Base-by-base conservation (phyloP, 306 rosid genomes). In the Cotoneaster glaucophyllus region DNA sequence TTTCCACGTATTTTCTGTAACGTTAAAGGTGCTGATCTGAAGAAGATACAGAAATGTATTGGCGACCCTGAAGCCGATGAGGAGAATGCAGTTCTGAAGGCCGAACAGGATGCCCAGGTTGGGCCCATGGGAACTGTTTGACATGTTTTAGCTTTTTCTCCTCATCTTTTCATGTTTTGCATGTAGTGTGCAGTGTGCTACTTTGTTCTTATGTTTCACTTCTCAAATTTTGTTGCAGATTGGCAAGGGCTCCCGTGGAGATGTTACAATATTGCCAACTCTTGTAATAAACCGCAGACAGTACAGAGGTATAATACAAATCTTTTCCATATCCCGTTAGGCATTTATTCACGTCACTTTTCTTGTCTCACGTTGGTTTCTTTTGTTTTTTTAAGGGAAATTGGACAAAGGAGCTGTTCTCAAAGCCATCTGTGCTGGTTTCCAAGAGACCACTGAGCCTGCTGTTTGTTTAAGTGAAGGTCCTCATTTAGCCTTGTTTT, bases 241-340 rank as follows among this genome's bases (percentile, higher is more conserved):
- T 76, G 98, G 98, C 76, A 89, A 80, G 82, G 98, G 97, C 59
- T 15, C 92, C 70, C 97, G 97, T 19, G 97, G 98, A 63, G 98
- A 95, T 88, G 97, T 95, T 82, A 95, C 97, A 6, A 92, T 95
- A 89, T 78, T 95, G 78, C 97, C 97, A 43, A 95, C 98, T 79
- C 96, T 95, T 71, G 89, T 95, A 62, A 92, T 95, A 88, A 95
- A 95, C 84, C 80, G 80, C 84, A 79, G 97, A 85, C 98, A 95
- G 71, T 95, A 92, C 70, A 82, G 98, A 92, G 98, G 98, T 92
- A 34, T 15, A 75, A 73, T 59, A 58, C 64, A 57, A 71, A 28
- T 74, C 17, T 67, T 74, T 56, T 39, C 52, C 64, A 24, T 50
- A 67, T 72, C 70, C 44, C 29, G 24, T 77, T 44, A 1, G 26